Evolutionary conservation across 2,329 filamentous ascomycete genomes (phyloP).

Genomic region (Claviceps maximensis): DNA sequence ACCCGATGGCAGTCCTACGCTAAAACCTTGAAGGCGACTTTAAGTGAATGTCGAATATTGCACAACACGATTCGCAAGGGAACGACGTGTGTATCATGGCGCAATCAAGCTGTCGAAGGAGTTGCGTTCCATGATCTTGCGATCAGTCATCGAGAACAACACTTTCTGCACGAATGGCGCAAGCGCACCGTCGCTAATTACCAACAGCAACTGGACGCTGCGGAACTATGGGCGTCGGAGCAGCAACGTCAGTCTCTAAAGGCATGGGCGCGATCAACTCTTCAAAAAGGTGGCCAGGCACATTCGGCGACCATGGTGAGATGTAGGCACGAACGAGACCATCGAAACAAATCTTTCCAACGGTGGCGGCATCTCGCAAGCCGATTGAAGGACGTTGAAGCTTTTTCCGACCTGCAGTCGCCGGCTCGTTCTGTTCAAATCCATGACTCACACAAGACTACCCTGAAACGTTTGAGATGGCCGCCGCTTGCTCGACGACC

Average conservation of each 20-base stretch:
- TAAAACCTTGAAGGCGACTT: slow-evolving; percentile 5
- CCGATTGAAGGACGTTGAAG: slow-evolving; percentile 5
- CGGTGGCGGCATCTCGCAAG: slow-evolving; percentile 17
- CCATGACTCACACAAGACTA: slow-evolving; percentile 11
- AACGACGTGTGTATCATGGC: slow-evolving; percentile 12
- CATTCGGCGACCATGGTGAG: slow-evolving; percentile 22
- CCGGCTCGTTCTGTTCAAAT: background rate
- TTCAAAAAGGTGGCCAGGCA: slow-evolving; percentile 24
- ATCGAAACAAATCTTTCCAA: slow-evolving; percentile 17
- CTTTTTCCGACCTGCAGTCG: slow-evolving; percentile 1
- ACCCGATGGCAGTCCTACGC: slow-evolving; percentile 17
- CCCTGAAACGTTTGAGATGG: slow-evolving; percentile 14
- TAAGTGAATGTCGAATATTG: slow-evolving; percentile 8
- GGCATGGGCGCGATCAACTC: slow-evolving; percentile 23
- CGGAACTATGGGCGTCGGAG: slow-evolving; percentile 19
- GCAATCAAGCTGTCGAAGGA: background rate
- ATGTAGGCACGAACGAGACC: slow-evolving; percentile 20
- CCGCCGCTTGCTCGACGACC: slow-evolving; percentile 13
- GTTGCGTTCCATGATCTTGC: background rate
- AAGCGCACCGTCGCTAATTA: slow-evolving; percentile 10
- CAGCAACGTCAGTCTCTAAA: slow-evolving; percentile 22
- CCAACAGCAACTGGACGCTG: slow-evolving; percentile 14
- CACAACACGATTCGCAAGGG: slow-evolving; percentile 7
- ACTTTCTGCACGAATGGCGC: slow-evolving; percentile 11
- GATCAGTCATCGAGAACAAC: background rate